Evolutionary conservation across 2,329 filamentous ascomycete genomes (phyloP).

Genomic region (Fusarium brachygibbosum): DNA sequence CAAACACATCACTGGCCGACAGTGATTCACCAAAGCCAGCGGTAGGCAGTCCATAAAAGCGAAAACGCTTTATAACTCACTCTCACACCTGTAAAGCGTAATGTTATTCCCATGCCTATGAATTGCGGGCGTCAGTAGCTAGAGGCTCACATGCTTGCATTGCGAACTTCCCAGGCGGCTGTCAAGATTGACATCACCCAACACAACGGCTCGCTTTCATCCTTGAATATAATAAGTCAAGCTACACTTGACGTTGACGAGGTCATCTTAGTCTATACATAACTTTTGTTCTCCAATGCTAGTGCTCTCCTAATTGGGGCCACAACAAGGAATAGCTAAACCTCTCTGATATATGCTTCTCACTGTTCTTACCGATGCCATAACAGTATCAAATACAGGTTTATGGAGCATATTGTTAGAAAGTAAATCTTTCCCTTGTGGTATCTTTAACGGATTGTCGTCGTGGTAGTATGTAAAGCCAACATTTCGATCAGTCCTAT

Average conservation of each 20-base stretch:
- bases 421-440: background rate
- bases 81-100: background rate
- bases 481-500: background rate
- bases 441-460: background rate
- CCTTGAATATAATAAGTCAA: too few relatives aligned
- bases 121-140: background rate
- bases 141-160: background rate
- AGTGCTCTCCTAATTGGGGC: background rate
- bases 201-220: too few relatives aligned
- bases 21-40: background rate
- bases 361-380: background rate
- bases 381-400: background rate
- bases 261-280: background rate
- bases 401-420: too few relatives aligned
- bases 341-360: background rate
- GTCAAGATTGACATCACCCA: background rate
- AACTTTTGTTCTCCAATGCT: background rate
- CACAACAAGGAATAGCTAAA: background rate
- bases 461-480: background rate
- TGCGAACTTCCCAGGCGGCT: background rate
- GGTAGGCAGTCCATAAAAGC: background rate
- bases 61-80: background rate
- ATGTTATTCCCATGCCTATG: too few relatives aligned
- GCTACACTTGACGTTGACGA: background rate
- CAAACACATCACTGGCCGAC: background rate